Conservation (phyloP, 2,329 filamentous ascomycete genomes). For the Sphaceloma murrayae region DNA sequence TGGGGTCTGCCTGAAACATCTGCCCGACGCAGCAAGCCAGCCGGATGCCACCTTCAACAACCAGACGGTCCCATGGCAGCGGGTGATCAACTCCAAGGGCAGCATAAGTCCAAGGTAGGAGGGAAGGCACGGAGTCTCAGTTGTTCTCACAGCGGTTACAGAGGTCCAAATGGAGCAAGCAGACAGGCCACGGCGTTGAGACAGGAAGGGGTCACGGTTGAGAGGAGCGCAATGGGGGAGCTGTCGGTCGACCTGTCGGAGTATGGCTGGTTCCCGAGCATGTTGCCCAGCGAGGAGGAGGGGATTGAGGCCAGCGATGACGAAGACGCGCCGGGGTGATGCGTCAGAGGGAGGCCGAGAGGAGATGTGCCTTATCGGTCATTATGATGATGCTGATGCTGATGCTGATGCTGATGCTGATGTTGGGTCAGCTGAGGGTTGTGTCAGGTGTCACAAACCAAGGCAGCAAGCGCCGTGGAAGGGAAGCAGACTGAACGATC, state of each 20-base stretch:
- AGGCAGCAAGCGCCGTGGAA: neutral
- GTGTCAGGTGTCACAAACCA: constrained; percentile 7
- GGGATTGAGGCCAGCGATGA: constrained; percentile 20
- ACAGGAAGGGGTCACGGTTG: constrained; percentile 40
- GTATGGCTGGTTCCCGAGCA: constrained; percentile 42
- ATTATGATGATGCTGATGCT: constrained; percentile 8
- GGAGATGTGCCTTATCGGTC: constrained; percentile 7
- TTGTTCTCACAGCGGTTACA: constrained; percentile 20
- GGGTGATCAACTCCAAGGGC: constrained; percentile 81
- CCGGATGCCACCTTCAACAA: constrained; percentile 52
- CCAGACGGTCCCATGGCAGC: constrained; percentile 83
- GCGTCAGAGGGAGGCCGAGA: neutral
- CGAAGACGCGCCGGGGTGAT: constrained; percentile 4
- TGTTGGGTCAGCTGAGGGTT: constrained; percentile 1
- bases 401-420: too few relatives aligned
- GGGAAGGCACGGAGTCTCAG: too few relatives aligned
- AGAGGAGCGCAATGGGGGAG: constrained; percentile 38
- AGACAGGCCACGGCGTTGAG: constrained; percentile 39
- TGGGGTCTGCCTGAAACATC: constrained; percentile 79
- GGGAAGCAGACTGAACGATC: too few relatives aligned
- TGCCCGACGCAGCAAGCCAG: constrained; percentile 45
- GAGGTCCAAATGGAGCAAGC: constrained; percentile 35
- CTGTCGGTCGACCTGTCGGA: constrained; percentile 36
- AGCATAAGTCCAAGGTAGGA: constrained; percentile 71
- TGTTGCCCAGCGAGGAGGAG: constrained; percentile 26